phyloP scores from a whole-genome alignment of 1,284 basidiomycete species.

The Athelia psychrophila region DNA sequence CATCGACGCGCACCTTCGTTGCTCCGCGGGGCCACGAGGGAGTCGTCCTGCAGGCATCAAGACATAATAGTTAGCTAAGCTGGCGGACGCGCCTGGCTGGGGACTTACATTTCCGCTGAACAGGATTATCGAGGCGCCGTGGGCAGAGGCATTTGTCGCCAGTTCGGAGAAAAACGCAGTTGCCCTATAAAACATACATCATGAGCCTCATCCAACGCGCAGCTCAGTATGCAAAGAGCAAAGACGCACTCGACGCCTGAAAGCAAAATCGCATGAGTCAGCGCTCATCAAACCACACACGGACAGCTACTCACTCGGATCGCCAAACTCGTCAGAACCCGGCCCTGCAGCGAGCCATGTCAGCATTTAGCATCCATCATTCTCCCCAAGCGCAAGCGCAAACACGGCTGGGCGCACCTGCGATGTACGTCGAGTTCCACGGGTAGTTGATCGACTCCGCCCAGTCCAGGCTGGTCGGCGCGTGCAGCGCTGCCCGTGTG shows the following conservation, averaged over 20 bases:
- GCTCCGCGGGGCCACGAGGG: slow-evolving; percentile 58
- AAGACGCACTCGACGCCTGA: slow-evolving; percentile 46
- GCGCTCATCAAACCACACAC: neutral
- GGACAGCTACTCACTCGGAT: slow-evolving; percentile 38
- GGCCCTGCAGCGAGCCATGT: slow-evolving; percentile 29
- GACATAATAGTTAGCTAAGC: no score
- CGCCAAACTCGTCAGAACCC: slow-evolving; percentile 15
- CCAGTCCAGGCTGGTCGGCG: slow-evolving; percentile 66
- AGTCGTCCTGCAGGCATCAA: slow-evolving; percentile 42
- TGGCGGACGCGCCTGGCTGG: no score
- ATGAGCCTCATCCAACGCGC: neutral
- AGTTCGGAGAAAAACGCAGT: slow-evolving; percentile 64
- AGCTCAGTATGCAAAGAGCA: no score
- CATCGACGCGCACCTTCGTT: slow-evolving; percentile 57
- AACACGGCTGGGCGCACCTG: slow-evolving; percentile 4
- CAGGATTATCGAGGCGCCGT: slow-evolving; percentile 50
- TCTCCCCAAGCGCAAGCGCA: no score
- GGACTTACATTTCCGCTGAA: slow-evolving; percentile 51
- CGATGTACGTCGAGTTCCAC: slow-evolving; percentile 41
- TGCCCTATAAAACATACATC: slow-evolving; percentile 37
- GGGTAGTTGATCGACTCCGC: slow-evolving; percentile 39
- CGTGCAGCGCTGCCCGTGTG: slow-evolving; percentile 60
- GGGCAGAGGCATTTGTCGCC: slow-evolving; percentile 55
- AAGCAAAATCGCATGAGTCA: neutral
- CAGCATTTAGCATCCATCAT: neutral